Conservation (phyloP, 176 grass and related monocot species). For the Ananas comosus region DNA sequence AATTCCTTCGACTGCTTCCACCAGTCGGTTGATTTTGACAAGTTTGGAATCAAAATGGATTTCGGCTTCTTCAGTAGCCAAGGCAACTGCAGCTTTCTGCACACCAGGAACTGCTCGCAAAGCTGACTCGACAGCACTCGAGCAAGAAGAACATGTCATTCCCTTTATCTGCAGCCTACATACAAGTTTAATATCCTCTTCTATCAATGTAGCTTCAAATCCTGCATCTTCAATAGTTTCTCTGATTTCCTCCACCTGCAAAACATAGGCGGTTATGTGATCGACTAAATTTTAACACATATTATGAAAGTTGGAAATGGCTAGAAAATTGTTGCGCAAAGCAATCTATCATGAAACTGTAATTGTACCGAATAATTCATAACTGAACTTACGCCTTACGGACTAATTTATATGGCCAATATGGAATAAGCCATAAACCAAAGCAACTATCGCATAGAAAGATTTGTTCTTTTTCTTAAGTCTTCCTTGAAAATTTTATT, state of each 20-base stretch:
- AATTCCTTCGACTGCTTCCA: conserved; percentile 52
- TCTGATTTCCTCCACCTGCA: conserved; percentile 59
- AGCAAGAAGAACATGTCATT: conserved; percentile 84
- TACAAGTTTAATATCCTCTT: conserved; percentile 57
- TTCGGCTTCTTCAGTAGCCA: conserved; percentile 92
- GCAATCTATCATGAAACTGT: too few relatives aligned
- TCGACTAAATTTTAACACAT: background rate
- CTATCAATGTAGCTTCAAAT: conserved; percentile 54
- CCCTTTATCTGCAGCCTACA: conserved; percentile 88
- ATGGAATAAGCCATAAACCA: too few relatives aligned
- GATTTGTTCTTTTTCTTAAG: too few relatives aligned
- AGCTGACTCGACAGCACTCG: conserved; percentile 55
- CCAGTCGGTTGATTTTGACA: conserved; percentile 34
- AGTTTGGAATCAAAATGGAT: conserved; percentile 56
- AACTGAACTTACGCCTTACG: too few relatives aligned
- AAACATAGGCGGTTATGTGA: background rate
- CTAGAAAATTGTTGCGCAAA: too few relatives aligned
- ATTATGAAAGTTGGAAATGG: too few relatives aligned
- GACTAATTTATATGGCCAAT: too few relatives aligned
- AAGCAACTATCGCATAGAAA: too few relatives aligned
- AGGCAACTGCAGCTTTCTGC: conserved; percentile 65
- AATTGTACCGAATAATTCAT: too few relatives aligned
- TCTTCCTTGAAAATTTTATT: too few relatives aligned
- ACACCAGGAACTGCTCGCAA: conserved; percentile 59
- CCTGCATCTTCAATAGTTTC: conserved; percentile 87